These are phyloP conservation scores for Eurotiales sp. DNA, from an alignment of 2,329 filamentous ascomycete species.

Conservation along the genomic window DNA sequence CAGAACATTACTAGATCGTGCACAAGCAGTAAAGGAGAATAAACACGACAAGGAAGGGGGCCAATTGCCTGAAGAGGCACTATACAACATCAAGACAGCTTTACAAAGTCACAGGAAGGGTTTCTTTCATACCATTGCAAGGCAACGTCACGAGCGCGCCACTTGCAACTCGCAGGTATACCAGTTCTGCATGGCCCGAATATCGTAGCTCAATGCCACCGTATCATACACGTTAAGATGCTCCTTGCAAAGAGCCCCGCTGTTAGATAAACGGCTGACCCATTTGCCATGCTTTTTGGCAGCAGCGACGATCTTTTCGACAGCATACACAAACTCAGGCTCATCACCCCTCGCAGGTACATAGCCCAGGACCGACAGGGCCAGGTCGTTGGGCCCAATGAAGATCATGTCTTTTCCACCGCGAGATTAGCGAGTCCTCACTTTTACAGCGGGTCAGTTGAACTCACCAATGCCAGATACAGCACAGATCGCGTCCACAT, in stretches of 20 bases:
- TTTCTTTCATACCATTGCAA: no score
- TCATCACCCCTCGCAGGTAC: slow-evolving; percentile 53
- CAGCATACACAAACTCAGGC: slow-evolving; percentile 57
- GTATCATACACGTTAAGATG: slow-evolving; percentile 39
- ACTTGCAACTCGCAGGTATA: slow-evolving; percentile 42
- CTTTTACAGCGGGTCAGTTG: no score
- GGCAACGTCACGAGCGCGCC: slow-evolving; percentile 37
- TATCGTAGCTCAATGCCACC: slow-evolving; percentile 46
- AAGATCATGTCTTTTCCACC: slow-evolving; percentile 39
- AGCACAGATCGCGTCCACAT: slow-evolving; percentile 20
- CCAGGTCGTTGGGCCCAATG: slow-evolving; percentile 25
- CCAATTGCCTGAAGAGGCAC: no score
- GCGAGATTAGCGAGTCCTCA: no score
- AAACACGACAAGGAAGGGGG: no score
- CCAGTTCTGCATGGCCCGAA: slow-evolving; percentile 50
- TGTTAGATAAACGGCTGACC: slow-evolving; percentile 52
- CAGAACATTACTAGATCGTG: no score
- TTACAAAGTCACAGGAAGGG: no score
- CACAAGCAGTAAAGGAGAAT: no score
- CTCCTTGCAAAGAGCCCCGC: slow-evolving; percentile 42
- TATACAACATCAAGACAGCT: no score
- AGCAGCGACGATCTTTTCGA: slow-evolving; percentile 56
- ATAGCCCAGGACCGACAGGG: slow-evolving; percentile 56
- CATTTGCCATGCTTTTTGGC: slow-evolving; percentile 62
- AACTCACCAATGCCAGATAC: slow-evolving; percentile 40